These are phyloP conservation scores for Penicillium sclerotigenum DNA, from an alignment of 2,329 filamentous ascomycete genomes.

Conservation along the genomic window DNA sequence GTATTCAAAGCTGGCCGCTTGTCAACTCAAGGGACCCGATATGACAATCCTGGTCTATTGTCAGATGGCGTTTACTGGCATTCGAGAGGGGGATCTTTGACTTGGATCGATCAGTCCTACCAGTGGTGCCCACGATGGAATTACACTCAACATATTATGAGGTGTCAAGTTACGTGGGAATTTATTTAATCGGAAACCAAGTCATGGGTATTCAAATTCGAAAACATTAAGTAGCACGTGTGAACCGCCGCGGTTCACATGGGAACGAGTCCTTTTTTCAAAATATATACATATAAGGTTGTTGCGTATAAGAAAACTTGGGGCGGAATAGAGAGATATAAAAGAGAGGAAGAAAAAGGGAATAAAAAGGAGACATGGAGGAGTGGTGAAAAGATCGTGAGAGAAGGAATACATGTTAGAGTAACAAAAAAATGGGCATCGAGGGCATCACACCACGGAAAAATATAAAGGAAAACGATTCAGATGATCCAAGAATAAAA, in stretches of 20 bases:
- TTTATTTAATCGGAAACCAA: background rate
- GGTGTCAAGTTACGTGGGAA: background rate
- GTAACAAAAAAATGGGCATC: background rate
- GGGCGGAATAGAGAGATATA: slow-evolving; percentile 3
- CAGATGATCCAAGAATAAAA: background rate
- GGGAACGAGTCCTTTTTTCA: background rate
- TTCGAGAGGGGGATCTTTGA: background rate
- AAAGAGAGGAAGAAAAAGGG: background rate
- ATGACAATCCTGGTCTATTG: background rate
- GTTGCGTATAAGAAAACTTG: too few relatives aligned
- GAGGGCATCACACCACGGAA: background rate
- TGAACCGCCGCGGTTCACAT: background rate
- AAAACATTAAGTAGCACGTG: slow-evolving; percentile 11
- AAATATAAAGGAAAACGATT: background rate
- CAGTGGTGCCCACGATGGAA: background rate
- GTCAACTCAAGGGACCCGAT: background rate
- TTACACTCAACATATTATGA: background rate
- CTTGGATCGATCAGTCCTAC: too few relatives aligned
- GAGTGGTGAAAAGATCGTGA: background rate
- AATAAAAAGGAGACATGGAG: background rate
- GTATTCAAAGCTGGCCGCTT: background rate
- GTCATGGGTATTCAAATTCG: background rate
- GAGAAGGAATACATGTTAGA: background rate
- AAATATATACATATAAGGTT: slow-evolving; percentile 16
- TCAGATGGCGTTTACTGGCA: background rate